Evolutionary conservation across 2,329 filamentous ascomycete genomes (phyloP).

Genomic region (Phialemoniopsis sp.): DNA sequence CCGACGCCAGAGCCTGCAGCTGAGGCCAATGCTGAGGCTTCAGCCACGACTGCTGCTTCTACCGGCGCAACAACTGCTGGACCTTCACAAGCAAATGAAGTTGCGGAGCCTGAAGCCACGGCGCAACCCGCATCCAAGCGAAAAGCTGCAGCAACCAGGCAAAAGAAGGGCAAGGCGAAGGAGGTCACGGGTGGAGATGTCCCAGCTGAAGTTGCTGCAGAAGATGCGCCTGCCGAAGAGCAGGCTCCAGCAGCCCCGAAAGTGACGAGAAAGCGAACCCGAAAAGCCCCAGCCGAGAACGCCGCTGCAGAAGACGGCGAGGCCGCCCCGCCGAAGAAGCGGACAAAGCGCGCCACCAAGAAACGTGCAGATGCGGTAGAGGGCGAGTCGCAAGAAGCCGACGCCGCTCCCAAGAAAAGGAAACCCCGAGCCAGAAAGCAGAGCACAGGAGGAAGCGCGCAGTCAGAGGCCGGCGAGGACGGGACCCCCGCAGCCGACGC

Average conservation of each 20-base stretch:
- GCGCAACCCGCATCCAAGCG: conserved; percentile 6
- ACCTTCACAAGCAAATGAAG: too few species aligned
- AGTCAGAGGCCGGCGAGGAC: conserved; percentile 10
- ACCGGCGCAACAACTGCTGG: too few species aligned
- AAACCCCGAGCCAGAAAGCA: conserved; percentile 4
- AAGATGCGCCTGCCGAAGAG: conserved; percentile 11
- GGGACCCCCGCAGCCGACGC: conserved; percentile 14
- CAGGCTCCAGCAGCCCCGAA: conserved; percentile 1
- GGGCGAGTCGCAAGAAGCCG: conserved; percentile 8
- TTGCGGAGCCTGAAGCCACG: too few species aligned
- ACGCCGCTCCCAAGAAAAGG: background rate
- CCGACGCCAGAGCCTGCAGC: too few species aligned
- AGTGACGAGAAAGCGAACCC: conserved; percentile 1
- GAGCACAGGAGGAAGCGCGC: conserved; percentile 1
- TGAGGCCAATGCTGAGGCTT: too few species aligned
- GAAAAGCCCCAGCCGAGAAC: background rate
- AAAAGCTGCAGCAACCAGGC: conserved; percentile 2
- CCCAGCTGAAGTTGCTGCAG: background rate
- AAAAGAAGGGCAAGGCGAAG: background rate
- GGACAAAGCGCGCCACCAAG: conserved; percentile 6
- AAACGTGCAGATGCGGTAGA: conserved; percentile 8
- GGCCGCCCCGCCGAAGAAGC: background rate
- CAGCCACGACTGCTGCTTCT: too few species aligned
- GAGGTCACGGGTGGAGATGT: conserved; percentile 3
- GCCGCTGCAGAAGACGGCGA: conserved; percentile 3